Evolutionary conservation across 225 moss, liverwort and hornwort species (phyloP), one percentile per base, ranked within the genome.

Genomic region (Anthoceros angustus): DNA sequence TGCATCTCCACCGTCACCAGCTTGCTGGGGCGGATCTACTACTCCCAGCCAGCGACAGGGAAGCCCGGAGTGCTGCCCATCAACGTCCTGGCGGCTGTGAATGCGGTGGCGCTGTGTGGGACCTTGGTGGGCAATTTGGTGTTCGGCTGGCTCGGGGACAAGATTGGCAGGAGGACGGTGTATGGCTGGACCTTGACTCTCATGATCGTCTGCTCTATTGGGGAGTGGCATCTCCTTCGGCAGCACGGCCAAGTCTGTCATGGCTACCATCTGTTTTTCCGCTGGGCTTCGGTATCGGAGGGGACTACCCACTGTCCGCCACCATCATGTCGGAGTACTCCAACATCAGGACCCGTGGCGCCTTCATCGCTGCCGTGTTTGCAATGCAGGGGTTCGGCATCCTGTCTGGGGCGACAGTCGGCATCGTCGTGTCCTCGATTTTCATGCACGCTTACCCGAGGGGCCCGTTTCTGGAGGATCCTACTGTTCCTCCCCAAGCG

Each of bases 301-400:
- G 83, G 0, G 83, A 83, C 0, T 83, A 83, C 4, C 83, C 83
- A 0, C 49, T 83, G 9, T 70, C 69, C 0, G 83, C 83, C 0
- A 83, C 83, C 0, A 83, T 83, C 0, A 83, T 83, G 83, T 62
- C 69, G 0, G 83, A 83, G 67, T 83, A 83, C 0, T 77, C 83
- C 0, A 83, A 83, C 66, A 79, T 63, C 0, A 82, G 64, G 61
- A 82, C 82, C 0, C 69, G 82, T 12, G 82, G 82, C 0, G 77
- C 79, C 2, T 83, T 83, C 48, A 75, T 83, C 16, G 83, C 83
- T 0, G 77, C 83, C 0, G 83, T 83, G 18, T 83, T 83, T 48
- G 83, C 83, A 0, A 83, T 83, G 83, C 83, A 83, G 73, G 83
- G 83, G 10, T 0, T 80, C 0, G 83, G 83, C 3, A 80, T 83